phyloP scores from a whole-genome alignment of 78 protist species.

The Protostelium mycophagum region DNA sequence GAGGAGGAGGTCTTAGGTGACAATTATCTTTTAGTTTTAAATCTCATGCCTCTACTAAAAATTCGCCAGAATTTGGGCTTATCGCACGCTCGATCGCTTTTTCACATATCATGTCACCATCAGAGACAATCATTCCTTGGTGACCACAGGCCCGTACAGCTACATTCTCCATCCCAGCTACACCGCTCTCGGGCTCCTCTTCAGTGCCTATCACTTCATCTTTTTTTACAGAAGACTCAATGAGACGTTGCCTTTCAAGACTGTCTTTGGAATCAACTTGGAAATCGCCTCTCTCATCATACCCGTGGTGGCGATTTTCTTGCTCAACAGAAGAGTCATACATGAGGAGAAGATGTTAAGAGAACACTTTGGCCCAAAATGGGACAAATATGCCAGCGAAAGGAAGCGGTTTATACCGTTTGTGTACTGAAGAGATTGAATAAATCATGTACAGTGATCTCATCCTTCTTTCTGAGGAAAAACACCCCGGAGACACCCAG shows the following conservation, averaged over 20 bases:
- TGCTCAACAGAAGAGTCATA: neutral
- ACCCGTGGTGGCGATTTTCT: neutral
- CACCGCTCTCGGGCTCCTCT: neutral
- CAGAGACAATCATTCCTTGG: neutral
- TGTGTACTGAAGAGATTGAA: neutral
- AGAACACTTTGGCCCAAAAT: neutral
- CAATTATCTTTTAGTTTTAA: too few species aligned
- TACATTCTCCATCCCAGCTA: neutral
- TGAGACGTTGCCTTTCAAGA: neutral
- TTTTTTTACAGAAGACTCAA: neutral
- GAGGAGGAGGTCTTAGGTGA: neutral
- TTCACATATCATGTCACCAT: neutral
- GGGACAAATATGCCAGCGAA: neutral
- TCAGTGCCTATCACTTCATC: neutral
- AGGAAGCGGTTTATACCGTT: neutral
- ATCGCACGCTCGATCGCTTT: neutral
- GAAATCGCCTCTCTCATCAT: neutral
- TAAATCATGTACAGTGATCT: too few species aligned
- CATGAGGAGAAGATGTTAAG: neutral
- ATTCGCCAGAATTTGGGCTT: neutral
- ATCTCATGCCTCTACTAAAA: neutral
- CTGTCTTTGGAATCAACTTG: neutral
- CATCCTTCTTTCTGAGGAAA: too few species aligned
- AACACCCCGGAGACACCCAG: too few species aligned
- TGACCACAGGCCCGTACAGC: neutral